Percentiles rank a stretch among this genome's conserved stretches.
These are phyloP conservation scores for Crassisporium funariophilum DNA, from an alignment of 768 basidiomycete species.

Conservation along the genomic window DNA sequence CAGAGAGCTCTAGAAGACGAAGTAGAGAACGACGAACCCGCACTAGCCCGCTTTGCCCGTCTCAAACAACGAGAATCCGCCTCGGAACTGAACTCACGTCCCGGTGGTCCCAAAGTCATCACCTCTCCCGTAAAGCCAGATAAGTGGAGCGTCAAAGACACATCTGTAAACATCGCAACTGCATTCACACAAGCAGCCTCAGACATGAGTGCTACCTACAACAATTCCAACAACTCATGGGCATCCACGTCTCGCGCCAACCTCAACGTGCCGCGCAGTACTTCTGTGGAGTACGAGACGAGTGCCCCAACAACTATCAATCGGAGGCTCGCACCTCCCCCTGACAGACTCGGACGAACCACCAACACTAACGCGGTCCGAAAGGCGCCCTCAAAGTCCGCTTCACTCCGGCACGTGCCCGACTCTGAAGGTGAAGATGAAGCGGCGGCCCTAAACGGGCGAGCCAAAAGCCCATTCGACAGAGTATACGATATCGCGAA, in stretches of 20 bases:
- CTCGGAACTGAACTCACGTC: slow-evolving; percentile 24
- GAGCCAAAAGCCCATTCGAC: slow-evolving; percentile 73
- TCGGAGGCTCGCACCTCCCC: slow-evolving; percentile 67
- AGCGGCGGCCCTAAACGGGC: slow-evolving; percentile 32
- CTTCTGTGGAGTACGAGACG: slow-evolving; percentile 80
- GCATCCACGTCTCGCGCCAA: slow-evolving; percentile 57
- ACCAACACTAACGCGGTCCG: slow-evolving; percentile 28
- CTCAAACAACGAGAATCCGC: slow-evolving; percentile 45
- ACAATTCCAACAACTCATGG: slow-evolving; percentile 65
- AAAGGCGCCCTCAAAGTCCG: slow-evolving; percentile 57
- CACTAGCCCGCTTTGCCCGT: slow-evolving; percentile 45
- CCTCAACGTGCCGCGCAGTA: slow-evolving; percentile 62
- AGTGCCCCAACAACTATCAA: slow-evolving; percentile 52
- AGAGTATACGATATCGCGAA: slow-evolving; percentile 58
- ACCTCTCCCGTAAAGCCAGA: slow-evolving; percentile 59
- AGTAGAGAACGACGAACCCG: slow-evolving; percentile 42
- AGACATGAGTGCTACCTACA: slow-evolving; percentile 42
- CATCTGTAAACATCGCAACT: slow-evolving; percentile 83
- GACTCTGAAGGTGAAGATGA: slow-evolving; percentile 68
- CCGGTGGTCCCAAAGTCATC: slow-evolving; percentile 45
- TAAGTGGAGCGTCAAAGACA: slow-evolving; percentile 77
- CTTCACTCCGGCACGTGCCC: slow-evolving; percentile 60
- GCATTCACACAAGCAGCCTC: slow-evolving; percentile 76
- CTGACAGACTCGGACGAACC: slow-evolving; percentile 28
- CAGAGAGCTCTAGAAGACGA: slow-evolving; percentile 30